phyloP scores from a whole-genome alignment of 2,329 filamentous ascomycete species.

The Neonectria sp. region DNA sequence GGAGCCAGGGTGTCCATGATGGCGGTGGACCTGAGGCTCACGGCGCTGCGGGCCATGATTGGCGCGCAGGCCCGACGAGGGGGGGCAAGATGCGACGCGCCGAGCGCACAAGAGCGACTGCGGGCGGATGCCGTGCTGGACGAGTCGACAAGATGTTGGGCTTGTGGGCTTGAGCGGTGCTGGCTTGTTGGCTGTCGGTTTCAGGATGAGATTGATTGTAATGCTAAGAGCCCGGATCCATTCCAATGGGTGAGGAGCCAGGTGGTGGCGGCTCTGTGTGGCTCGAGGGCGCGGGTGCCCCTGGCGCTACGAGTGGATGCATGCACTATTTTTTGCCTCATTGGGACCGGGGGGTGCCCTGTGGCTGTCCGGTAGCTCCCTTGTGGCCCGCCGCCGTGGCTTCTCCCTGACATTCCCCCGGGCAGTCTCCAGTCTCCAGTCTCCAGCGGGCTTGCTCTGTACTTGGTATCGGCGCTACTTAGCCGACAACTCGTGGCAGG shows the following conservation, averaged over 20 bases:
- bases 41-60: conserved; percentile 37
- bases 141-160: neutral
- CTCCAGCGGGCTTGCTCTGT: conserved; percentile 4
- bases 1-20: conserved; percentile 36
- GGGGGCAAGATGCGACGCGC: conserved; percentile 45
- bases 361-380: conserved; percentile 15
- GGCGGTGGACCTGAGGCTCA: conserved; percentile 40
- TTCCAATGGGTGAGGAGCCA: neutral
- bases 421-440: too few species aligned
- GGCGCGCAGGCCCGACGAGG: conserved; percentile 32
- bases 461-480: conserved; percentile 16
- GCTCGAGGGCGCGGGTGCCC: conserved; percentile 9
- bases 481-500: conserved; percentile 13
- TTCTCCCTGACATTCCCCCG: neutral
- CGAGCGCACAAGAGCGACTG: conserved; percentile 38
- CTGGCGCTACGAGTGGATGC: conserved; percentile 25
- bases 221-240: conserved; percentile 36
- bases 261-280: conserved; percentile 13
- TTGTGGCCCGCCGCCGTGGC: conserved; percentile 15
- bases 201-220: conserved; percentile 47
- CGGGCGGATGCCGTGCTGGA: conserved; percentile 31
- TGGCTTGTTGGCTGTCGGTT: conserved; percentile 42
- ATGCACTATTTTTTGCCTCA: conserved; percentile 32
- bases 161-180: neutral
- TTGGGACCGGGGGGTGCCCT: conserved; percentile 9